These are phyloP conservation scores for Daldinia caldariorum DNA, from an alignment of 495 filamentous ascomycete genomes.

Conservation along the genomic window DNA sequence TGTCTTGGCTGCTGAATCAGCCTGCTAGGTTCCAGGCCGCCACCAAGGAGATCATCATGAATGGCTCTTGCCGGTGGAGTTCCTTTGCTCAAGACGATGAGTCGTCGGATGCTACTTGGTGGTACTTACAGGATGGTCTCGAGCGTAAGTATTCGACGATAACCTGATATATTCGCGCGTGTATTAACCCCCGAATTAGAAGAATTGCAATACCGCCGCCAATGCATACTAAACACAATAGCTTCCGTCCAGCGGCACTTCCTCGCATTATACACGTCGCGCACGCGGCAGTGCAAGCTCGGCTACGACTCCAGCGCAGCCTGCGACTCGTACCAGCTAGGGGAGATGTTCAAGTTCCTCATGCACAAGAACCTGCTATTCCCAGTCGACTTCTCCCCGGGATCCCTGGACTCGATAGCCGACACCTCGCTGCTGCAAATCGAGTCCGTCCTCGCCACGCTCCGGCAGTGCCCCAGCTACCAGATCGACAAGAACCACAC, in stretches of 20 bases:
- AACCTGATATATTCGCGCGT: background rate
- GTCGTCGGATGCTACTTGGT: slow-evolving; percentile 66
- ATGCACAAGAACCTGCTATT: slow-evolving; percentile 61
- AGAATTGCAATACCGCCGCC: slow-evolving; percentile 75
- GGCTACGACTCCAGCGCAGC: slow-evolving; percentile 78
- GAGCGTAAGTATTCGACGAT: slow-evolving; percentile 68
- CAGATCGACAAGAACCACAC: slow-evolving; percentile 81
- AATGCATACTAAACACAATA: slow-evolving; percentile 77
- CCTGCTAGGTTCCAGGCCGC: slow-evolving; percentile 60
- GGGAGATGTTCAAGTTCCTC: slow-evolving; percentile 86
- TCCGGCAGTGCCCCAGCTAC: slow-evolving; percentile 71
- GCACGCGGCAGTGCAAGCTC: slow-evolving; percentile 73
- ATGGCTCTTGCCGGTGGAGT: slow-evolving; percentile 72
- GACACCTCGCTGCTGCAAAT: slow-evolving; percentile 51
- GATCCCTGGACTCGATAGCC: slow-evolving; percentile 45
- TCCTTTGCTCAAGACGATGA: slow-evolving; percentile 53
- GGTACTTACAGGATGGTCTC: slow-evolving; percentile 74
- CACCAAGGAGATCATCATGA: slow-evolving; percentile 69
- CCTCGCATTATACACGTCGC: slow-evolving; percentile 70
- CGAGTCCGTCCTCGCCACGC: slow-evolving; percentile 47
- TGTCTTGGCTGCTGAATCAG: slow-evolving; percentile 67
- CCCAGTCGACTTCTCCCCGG: slow-evolving; percentile 57
- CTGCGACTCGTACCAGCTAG: slow-evolving; percentile 88
- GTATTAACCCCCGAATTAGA: slow-evolving; percentile 55
- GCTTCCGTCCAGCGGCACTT: slow-evolving; percentile 80